A percentile compares a stretch with the other conserved stretches of the same genome.
Evolutionary conservation across 257 asterid genomes (phyloP).

Genomic region (Datura wrightii): DNA sequence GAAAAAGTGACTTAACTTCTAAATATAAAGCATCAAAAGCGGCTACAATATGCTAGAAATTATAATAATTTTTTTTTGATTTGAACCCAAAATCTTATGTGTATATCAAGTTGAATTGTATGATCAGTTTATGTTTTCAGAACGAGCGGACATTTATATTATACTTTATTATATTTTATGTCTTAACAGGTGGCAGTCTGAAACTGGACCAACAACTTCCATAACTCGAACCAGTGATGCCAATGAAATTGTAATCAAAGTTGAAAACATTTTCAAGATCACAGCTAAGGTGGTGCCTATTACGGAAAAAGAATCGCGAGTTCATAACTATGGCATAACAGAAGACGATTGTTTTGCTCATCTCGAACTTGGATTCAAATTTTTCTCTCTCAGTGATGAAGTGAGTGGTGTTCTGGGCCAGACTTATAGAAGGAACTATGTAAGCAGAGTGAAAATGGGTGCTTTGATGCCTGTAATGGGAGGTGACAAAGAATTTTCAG

Average conservation of each 20-base stretch:
- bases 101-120: too few relatives aligned
- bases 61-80: too few relatives aligned
- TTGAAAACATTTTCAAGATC: background rate
- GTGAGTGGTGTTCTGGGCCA: constrained; percentile 69
- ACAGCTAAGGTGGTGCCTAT: constrained; percentile 47
- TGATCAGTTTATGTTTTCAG: too few relatives aligned
- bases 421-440: constrained; percentile 58
- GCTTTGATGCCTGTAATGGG: constrained; percentile 59
- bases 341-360: constrained; percentile 64
- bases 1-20: too few relatives aligned
- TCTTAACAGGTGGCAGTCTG: constrained; percentile 43
- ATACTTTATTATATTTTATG: background rate
- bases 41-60: too few relatives aligned
- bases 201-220: constrained; percentile 6
- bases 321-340: constrained; percentile 58
- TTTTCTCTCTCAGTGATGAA: constrained; percentile 40
- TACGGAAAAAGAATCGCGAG: constrained; percentile 45
- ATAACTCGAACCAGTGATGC: constrained; percentile 34
- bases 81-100: too few relatives aligned
- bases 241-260: background rate
- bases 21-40: too few relatives aligned
- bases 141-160: background rate
- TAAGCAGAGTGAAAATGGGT: constrained; percentile 45
- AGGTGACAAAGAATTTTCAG: constrained; percentile 49
- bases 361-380: constrained; percentile 64